A percentile compares a stretch with the other conserved stretches of the same genome.
Conservation (phyloP, 2,329 filamentous ascomycete species). For the Claviceps spartinae region DNA sequence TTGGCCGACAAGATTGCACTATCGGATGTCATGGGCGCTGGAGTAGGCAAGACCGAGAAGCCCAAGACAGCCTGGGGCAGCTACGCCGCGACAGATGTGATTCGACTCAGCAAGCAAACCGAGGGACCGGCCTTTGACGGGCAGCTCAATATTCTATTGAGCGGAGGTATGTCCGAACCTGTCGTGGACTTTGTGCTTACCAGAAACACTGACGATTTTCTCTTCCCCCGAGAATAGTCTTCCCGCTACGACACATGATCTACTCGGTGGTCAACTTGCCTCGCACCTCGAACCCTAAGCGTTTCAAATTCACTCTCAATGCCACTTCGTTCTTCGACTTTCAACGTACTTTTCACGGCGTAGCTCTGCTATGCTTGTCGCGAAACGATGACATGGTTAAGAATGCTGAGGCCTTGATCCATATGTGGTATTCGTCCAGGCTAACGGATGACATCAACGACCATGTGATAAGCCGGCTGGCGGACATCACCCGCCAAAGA, state of each 20-base stretch:
- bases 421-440: constrained; percentile 15
- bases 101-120: constrained; percentile 13
- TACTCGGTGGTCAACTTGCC: constrained; percentile 13
- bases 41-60: not conserved
- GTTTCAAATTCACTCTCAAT: constrained; percentile 7
- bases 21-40: not conserved
- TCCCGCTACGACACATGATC: constrained; percentile 13
- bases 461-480: not conserved
- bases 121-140: constrained; percentile 13
- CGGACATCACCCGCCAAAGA: not conserved
- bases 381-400: constrained; percentile 2
- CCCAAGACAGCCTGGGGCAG: constrained; percentile 7
- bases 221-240: constrained; percentile 6
- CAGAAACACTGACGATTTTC: not conserved
- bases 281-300: constrained; percentile 6
- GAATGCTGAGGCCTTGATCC: constrained; percentile 13
- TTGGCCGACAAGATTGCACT: not conserved
- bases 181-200: not conserved
- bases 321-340: constrained; percentile 1
- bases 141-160: constrained; percentile 11
- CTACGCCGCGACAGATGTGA: constrained; percentile 13
- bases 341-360: not conserved
- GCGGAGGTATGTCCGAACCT: constrained; percentile 9
- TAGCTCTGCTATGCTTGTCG: not conserved
- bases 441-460: constrained; percentile 4